A percentile compares a stretch with the other conserved stretches of the same genome.
These are phyloP conservation scores for Zychaea mexicana DNA, from an alignment of 371 early-diverging fungal species.

Conservation along the genomic window DNA sequence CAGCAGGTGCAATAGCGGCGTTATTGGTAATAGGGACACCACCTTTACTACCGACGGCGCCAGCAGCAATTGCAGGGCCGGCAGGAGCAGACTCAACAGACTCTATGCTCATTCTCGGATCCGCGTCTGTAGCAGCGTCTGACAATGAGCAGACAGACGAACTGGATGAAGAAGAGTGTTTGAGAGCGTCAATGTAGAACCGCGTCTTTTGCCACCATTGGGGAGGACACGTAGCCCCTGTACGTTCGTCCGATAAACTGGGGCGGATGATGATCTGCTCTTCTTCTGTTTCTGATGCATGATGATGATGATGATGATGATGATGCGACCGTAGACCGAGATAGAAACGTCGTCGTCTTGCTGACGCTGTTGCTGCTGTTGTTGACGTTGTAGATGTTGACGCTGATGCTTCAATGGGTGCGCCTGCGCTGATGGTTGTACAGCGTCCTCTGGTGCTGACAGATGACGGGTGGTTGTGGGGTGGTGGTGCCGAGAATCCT, in stretches of 20 bases:
- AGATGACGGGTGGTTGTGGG: background rate
- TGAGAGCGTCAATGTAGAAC: slow-evolving; percentile 14
- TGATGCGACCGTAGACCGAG: background rate
- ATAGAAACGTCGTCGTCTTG: background rate
- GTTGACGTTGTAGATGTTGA: too few species aligned
- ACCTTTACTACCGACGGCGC: too few species aligned
- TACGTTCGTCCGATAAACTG: slow-evolving; percentile 13
- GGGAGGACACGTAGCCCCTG: slow-evolving; percentile 20
- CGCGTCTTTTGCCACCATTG: slow-evolving; percentile 25
- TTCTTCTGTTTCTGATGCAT: background rate
- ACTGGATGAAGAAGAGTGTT: slow-evolving; percentile 1
- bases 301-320: background rate
- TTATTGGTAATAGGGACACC: too few species aligned
- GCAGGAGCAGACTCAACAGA: background rate
- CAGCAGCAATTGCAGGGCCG: background rate
- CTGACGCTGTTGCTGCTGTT: background rate
- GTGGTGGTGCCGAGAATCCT: slow-evolving; percentile 1
- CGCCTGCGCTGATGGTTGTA: background rate
- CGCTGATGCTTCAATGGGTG: background rate
- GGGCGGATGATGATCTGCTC: slow-evolving; percentile 10
- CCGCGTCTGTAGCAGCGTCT: background rate
- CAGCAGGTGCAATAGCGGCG: background rate
- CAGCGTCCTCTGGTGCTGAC: background rate
- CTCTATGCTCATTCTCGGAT: background rate
- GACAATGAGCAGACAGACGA: background rate